Evolutionary conservation across 495 filamentous ascomycete species (phyloP), one percentile per base, ranked within the genome.

Genomic region (Daldinia vernicosa): DNA sequence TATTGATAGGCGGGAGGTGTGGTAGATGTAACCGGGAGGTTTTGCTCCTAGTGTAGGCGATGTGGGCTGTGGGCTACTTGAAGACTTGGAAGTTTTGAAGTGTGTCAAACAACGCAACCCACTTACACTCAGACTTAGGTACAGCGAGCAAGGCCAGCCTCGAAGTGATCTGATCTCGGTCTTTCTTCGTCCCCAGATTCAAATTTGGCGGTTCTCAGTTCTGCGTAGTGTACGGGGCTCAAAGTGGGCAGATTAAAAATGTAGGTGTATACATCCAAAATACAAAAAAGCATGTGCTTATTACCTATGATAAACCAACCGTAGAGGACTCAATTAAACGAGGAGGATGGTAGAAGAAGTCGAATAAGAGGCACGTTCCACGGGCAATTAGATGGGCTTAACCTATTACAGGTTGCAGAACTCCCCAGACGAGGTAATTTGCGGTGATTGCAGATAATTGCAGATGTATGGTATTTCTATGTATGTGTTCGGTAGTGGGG

Each of bases 11-110:
- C 15, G 22, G 40, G 26, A 61, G 50, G 43, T 52, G 35, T 59
- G 50, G 70, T 52, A 64, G 45, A 66, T 74, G 70, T 52, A 66
- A 74, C 60, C 69, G 63, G 72, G 73, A 75, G 70, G 68, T 64
- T 75, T 77, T 76, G 73, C 75, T 75, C 75, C 72, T 72, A 45
- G n/a, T n/a, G n/a, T n/a, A n/a, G 19, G 62, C 28, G 24, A 61
- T 53, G 69, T 67, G 72, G 60, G 51, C 22, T 53, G 69, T 67
- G 72, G 60, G 51, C 22, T 67, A 60, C 63, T 63, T 63, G 61
- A 62, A 58, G 67, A 75, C 56, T n/a, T n/a, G n/a, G n/a, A 28
- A 60, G 22, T 30, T 35, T 28, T 24, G 17, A 35, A 33, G 33
- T 30, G 32, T 26, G 43, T 43, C 53, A 65, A 60, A 24, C 5